phyloP scores from a whole-genome alignment of 2,329 filamentous ascomycete species.

The Colletotrichum caudatum region DNA sequence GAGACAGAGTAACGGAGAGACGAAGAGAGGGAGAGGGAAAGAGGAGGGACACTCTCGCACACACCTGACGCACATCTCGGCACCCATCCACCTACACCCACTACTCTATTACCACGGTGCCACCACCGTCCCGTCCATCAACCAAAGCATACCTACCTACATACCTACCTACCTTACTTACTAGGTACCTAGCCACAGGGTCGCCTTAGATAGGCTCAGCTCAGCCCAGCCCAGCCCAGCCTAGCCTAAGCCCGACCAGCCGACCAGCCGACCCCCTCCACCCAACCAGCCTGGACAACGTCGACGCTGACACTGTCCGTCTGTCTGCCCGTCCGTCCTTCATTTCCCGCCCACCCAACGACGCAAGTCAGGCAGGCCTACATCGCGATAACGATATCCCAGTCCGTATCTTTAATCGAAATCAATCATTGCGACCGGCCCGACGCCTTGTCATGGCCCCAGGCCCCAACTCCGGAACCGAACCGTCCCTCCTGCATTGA shows the following conservation, averaged over 20 bases:
- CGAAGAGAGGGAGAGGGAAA: neutral
- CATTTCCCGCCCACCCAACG: conserved; percentile 38
- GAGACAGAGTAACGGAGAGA: neutral
- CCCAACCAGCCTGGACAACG: conserved; percentile 36
- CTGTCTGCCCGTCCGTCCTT: conserved; percentile 20
- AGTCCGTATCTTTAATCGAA: conserved; percentile 34
- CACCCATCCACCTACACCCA: neutral
- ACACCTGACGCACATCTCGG: neutral
- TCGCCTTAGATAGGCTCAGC: conserved; percentile 7
- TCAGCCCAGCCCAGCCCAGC: conserved; percentile 18
- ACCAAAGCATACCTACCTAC: neutral
- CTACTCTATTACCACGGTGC: neutral
- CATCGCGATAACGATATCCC: conserved; percentile 33
- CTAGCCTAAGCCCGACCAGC: conserved; percentile 17
- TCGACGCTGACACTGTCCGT: conserved; percentile 20
- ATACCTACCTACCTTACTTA: too few relatives aligned
- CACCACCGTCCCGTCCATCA: neutral
- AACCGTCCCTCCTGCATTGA: conserved; percentile 35
- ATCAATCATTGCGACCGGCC: conserved; percentile 4
- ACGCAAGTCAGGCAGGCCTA: conserved; percentile 28
- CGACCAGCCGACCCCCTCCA: conserved; percentile 20
- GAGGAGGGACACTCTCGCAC: neutral
- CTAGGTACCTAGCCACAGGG: neutral
- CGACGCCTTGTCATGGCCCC: conserved; percentile 38
- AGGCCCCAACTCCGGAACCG: conserved; percentile 25